Evolutionary conservation across 179 eudicot genomes (phyloP).

Genomic region (Actinidia chinensis): DNA sequence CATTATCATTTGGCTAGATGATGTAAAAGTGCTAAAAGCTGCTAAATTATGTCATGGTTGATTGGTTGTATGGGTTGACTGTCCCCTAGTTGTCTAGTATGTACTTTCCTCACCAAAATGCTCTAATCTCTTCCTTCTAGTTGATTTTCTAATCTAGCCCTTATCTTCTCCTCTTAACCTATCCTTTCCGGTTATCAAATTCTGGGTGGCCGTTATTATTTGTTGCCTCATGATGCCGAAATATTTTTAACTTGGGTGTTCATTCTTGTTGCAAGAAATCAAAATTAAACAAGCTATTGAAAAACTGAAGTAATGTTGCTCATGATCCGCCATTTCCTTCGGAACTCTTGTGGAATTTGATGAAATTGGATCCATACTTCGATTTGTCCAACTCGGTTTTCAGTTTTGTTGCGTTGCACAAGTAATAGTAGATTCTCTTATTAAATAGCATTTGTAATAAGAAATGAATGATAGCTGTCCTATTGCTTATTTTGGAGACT

Average conservation of each 20-base stretch:
- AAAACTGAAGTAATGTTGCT: background rate
- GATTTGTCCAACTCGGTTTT: background rate
- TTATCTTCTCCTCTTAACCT: too few relatives aligned
- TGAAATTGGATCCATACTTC: too few relatives aligned
- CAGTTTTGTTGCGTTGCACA: background rate
- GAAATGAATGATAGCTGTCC: background rate
- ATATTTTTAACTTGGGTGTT: background rate
- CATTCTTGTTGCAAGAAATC: background rate
- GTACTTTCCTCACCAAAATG: background rate
- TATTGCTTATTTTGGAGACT: background rate
- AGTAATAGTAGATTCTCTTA: background rate
- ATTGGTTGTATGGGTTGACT: background rate
- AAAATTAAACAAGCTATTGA: too few relatives aligned
- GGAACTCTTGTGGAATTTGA: too few relatives aligned
- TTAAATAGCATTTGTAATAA: background rate
- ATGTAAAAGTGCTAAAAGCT: background rate
- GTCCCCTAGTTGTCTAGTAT: background rate
- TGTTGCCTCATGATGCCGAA: background rate
- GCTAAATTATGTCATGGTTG: background rate
- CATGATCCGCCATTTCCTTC: too few relatives aligned
- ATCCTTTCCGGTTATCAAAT: background rate
- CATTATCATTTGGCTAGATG: background rate
- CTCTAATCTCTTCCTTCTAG: background rate
- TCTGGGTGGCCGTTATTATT: background rate
- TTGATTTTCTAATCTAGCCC: too few relatives aligned